Evolutionary conservation across 2,329 filamentous ascomycete genomes (phyloP).

Genomic region (Calonectria pseudoturangicola): DNA sequence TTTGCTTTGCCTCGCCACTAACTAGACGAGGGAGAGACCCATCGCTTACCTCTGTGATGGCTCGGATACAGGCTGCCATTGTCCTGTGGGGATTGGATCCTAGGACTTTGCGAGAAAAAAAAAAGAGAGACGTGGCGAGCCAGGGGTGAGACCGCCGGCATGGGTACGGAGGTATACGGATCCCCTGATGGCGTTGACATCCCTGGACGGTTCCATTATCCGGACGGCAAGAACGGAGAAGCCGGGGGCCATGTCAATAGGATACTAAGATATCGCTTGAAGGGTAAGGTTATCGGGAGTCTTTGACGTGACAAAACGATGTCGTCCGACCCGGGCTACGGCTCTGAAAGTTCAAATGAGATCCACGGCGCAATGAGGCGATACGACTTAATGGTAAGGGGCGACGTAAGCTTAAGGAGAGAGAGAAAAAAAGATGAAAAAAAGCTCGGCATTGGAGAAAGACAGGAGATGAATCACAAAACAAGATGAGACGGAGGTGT

Average conservation of each 20-base stretch:
- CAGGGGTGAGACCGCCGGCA: slow-evolving; percentile 39
- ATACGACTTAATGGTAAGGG: slow-evolving; percentile 28
- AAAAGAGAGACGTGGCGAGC: slow-evolving; percentile 32
- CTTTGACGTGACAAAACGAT: slow-evolving; percentile 23
- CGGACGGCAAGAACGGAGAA: slow-evolving; percentile 46
- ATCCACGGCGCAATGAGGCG: slow-evolving; percentile 20
- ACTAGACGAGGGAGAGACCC: slow-evolving; percentile 17
- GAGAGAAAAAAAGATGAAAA: too few species aligned
- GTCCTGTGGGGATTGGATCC: slow-evolving; percentile 39
- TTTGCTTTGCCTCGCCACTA: slow-evolving; percentile 17
- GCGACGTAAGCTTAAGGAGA: neutral
- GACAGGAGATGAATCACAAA: slow-evolving; percentile 4
- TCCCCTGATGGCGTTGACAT: slow-evolving; percentile 40
- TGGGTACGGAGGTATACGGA: slow-evolving; percentile 34
- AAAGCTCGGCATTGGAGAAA: neutral
- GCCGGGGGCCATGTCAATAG: slow-evolving; percentile 43
- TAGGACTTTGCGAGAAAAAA: slow-evolving; percentile 41
- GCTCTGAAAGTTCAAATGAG: slow-evolving; percentile 16
- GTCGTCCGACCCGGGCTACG: slow-evolving; percentile 1
- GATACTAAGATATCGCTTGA: slow-evolving; percentile 45
- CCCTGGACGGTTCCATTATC: slow-evolving; percentile 49
- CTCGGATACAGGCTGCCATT: slow-evolving; percentile 49
- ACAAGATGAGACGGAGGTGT: slow-evolving; percentile 29
- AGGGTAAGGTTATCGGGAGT: slow-evolving; percentile 41
- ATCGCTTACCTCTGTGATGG: slow-evolving; percentile 24